phyloP scores from a whole-genome alignment of 1,284 basidiomycete genomes.

The Pisolithus thermaeus region DNA sequence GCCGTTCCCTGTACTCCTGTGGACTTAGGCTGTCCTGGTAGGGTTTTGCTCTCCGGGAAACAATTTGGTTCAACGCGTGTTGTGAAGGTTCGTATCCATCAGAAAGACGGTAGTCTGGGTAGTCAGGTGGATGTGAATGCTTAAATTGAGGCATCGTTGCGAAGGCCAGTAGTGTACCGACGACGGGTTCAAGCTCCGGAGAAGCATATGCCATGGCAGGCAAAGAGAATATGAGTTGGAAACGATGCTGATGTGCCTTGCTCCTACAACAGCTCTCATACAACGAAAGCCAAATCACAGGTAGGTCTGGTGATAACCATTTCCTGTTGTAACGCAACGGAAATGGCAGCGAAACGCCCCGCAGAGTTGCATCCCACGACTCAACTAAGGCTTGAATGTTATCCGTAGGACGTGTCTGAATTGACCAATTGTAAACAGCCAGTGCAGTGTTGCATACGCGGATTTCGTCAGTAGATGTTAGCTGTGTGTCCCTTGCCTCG shows the following conservation, averaged over 20 bases:
- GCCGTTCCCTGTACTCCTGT: not conserved
- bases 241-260: slow-evolving; percentile 4
- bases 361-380: not conserved
- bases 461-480: not conserved
- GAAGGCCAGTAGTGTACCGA: slow-evolving; percentile 26
- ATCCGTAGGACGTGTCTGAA: not conserved
- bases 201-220: slow-evolving; percentile 22
- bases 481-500: slow-evolving; percentile 2
- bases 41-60: too few species aligned
- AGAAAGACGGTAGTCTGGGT: slow-evolving; percentile 2
- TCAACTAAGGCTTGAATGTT: not conserved
- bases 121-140: not conserved
- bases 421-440: slow-evolving; percentile 3
- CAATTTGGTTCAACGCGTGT: too few species aligned
- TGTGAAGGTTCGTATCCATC: too few species aligned
- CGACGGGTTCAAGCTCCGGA: slow-evolving; percentile 4
- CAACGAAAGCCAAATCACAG: slow-evolving; percentile 20
- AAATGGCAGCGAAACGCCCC: not conserved
- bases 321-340: slow-evolving; percentile 6
- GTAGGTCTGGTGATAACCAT: slow-evolving; percentile 11
- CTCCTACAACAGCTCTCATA: slow-evolving; percentile 21
- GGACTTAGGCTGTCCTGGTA: not conserved
- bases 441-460: not conserved
- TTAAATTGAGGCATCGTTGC: slow-evolving; percentile 9
- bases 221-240: slow-evolving; percentile 23